Base-by-base conservation (phyloP, 1,284 basidiomycete genomes). In the Boletus coffeatus region DNA sequence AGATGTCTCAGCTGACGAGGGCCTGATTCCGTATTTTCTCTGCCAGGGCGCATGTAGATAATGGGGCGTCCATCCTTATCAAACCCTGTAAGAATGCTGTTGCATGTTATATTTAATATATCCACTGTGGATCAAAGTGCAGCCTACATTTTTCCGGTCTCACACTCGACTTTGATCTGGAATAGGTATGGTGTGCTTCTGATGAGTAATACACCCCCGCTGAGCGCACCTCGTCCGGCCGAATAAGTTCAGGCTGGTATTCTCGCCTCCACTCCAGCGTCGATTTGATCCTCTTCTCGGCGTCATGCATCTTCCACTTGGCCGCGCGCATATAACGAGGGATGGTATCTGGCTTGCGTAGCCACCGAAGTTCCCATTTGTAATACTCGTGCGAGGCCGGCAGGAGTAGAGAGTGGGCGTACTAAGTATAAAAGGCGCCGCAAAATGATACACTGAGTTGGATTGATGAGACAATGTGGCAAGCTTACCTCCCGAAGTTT, bases 91-190 rank as follows among this genome's bases (percentile, higher is more conserved):
- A 94, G 75, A 58, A 93, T 82, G 55, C 92, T 94, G 66, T 58
- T 52, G 16, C 89, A 80, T 41, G 86, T 90, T 65, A 62, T 46
- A 48, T 52, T 37, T 57, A 43, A 39, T 39, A 37, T 39, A 11
- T 7, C 14, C 41, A 53, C n/a, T 39, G 43, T 29, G 10, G 4
- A 16, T 55, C 37, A 46, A 58, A 37, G 36, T 4, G 9, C 25
- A n/a, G 76, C 86, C 68, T 68, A 93, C 92, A 94, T 93, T 76
- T 94, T 94, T 13, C 92, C 92, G 0, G 89, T 90, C 76, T 92
- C 86, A 57, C 87, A 85, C 73, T 94, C 92, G 46, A 89, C 81
- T 66, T 81, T 84, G 66, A 89, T 84, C 79, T 80, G 56, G n/a
- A 63, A 64, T 14, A 36, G 18, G 37, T 14, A 61, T 36, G 21